phyloP scores from a whole-genome alignment of 768 basidiomycete species.

The Serpula lacrymans region DNA sequence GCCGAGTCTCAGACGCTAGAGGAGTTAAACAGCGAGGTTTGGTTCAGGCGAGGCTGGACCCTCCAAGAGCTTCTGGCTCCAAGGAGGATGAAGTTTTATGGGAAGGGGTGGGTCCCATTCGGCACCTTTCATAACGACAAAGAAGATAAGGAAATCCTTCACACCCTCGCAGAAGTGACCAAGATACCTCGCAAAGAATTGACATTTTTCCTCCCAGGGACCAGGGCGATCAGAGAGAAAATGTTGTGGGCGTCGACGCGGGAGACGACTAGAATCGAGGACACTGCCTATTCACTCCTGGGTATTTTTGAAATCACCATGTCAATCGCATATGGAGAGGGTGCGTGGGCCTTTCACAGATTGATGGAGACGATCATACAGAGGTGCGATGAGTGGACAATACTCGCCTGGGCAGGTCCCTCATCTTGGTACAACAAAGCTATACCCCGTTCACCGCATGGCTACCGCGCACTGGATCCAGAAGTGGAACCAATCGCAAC shows the following conservation, averaged over 20 bases:
- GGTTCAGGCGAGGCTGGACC: constrained; percentile 14
- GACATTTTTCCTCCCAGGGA: constrained; percentile 16
- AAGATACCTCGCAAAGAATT: constrained; percentile 20
- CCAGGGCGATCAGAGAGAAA: constrained; percentile 7
- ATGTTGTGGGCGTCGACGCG: constrained; percentile 25
- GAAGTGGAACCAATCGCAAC: no score
- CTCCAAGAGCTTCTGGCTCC: constrained; percentile 26
- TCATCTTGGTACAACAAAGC: constrained; percentile 13
- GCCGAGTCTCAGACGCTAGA: constrained; percentile 26
- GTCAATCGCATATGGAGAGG: constrained; percentile 21
- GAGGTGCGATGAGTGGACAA: constrained; percentile 19
- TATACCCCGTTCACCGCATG: constrained; percentile 27
- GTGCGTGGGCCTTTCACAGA: constrained; percentile 22
- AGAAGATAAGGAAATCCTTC: constrained; percentile 6
- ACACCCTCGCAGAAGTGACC: constrained; percentile 11
- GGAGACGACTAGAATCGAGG: constrained; percentile 24
- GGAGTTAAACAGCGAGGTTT: constrained; percentile 22
- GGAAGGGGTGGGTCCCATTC: constrained; percentile 18
- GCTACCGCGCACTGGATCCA: constrained; percentile 19
- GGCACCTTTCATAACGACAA: constrained; percentile 15
- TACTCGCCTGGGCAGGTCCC: constrained; percentile 19
- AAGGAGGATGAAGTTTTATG: constrained; percentile 21
- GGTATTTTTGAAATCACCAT: constrained; percentile 23
- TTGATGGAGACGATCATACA: constrained; percentile 20
- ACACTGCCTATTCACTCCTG: constrained; percentile 27